Base-by-base conservation (phyloP, 306 rosid species). In the Argentina anserina region DNA sequence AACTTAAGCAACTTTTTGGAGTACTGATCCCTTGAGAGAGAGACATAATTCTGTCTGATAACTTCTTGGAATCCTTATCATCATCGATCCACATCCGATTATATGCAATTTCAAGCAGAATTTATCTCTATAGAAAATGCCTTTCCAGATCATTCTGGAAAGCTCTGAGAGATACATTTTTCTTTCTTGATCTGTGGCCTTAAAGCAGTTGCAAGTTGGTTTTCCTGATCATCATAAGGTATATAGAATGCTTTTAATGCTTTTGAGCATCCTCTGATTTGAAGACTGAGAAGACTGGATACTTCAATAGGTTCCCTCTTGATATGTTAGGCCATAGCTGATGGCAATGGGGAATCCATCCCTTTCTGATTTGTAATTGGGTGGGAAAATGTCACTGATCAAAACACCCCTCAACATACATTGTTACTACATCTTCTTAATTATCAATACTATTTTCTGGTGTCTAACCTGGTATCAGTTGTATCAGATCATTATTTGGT, bases 1-100 rank as follows among this genome's bases (percentile, higher is more conserved):
- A 60, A 46, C 62, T 64, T 10, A 15, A 34, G 64, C 36, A 23
- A 21, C 61, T 58, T 72, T 71, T 70, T 28, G 34, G 62, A 52
- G 28, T 20, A 52, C 11, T 26, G 68, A 36, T 63, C 14, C 68
- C 68, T 41, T 42, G 5, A 33, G 55, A 56, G 31, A 69, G 42
- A 34, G 31, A 45, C 50, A 68, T 61, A 56, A 23, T 13, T n/a
- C n/a, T 26, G 18, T n/a, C 18, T 66, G 58, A 13, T 68, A 71
- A 74, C 43, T 74, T 67, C 64, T 33, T 40, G 77, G 87, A 88
- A 85, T 83, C 85, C 90, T 88, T 81, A 84, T 86, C 92, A 70
- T 55, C 63, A 70, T 61, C 61, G 53, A 78, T 83, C 85, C 86
- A 82, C 86, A 78, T 72, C 34, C 55, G 70, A 65, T 46, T 33